These are phyloP conservation scores for Smittium mucronatum DNA, from an alignment of 371 early-diverging fungal species.

Conservation along the genomic window DNA sequence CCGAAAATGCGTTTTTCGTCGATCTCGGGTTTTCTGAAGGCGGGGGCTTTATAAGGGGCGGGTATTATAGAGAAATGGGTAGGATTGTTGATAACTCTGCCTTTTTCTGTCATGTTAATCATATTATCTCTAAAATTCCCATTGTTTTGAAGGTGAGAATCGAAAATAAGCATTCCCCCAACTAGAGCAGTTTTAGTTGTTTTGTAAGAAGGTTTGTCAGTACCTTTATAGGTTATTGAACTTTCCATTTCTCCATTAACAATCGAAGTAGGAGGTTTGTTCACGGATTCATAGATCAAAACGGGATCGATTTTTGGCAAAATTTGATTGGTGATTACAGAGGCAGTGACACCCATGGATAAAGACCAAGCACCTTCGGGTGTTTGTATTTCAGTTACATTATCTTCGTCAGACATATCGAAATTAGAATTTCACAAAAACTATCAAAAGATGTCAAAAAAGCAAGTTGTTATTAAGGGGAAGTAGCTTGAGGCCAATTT, in stretches of 20 bases:
- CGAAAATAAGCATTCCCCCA: slow-evolving; percentile 19
- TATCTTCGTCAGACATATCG: not conserved
- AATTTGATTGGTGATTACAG: slow-evolving; percentile 30
- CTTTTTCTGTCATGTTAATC: slow-evolving; percentile 6
- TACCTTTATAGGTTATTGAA: slow-evolving; percentile 14
- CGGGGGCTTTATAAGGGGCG: not conserved
- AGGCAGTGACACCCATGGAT: slow-evolving; percentile 22
- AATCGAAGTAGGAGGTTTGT: not conserved
- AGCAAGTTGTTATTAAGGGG: too few species aligned
- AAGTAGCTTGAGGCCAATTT: too few species aligned
- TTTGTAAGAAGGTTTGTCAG: slow-evolving; percentile 9
- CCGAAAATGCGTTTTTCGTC: not conserved
- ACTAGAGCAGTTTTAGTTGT: slow-evolving; percentile 16
- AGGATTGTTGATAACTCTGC: slow-evolving; percentile 17
- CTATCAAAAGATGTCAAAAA: not conserved
- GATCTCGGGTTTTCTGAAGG: not conserved
- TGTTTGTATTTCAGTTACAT: slow-evolving; percentile 18
- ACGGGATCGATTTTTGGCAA: slow-evolving; percentile 21
- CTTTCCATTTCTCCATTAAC: slow-evolving; percentile 2
- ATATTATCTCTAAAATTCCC: slow-evolving; percentile 1
- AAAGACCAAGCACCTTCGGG: slow-evolving; percentile 29
- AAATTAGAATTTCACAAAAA: not conserved
- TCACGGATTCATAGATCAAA: slow-evolving; percentile 8
- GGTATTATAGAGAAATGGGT: slow-evolving; percentile 17
- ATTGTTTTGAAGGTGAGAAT: not conserved